Evolutionary conservation across 345 rosid genomes (phyloP), one percentile per base, ranked within the genome.

Genomic region (Gossypium australe): DNA sequence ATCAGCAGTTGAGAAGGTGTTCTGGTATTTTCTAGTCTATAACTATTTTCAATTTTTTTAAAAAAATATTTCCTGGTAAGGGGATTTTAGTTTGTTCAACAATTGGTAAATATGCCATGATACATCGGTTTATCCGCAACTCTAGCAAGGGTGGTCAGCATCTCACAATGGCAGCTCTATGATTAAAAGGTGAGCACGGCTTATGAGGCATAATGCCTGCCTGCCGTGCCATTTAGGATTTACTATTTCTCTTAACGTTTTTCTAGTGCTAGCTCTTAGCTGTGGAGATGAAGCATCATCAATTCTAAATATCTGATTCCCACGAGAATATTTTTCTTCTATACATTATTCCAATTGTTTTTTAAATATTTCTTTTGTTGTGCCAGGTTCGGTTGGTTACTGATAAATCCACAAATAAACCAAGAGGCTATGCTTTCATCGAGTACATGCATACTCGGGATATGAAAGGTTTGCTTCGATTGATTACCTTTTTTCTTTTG

Each of bases 151-250:
- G 89, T 90, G 99, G 90, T 90, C 96, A 87, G 92, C 94, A 85
- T 89, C 88, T 84, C 82, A 85, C 91, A 80, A 80, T 82, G 87
- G 93, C 85, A 88, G 97, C 93, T 82, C 87, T 86, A 75, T 94
- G 84, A 82, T 82, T 78, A 79, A 89, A 94, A 95, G 98, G 98
- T 95, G 97, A 89, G 93, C 96, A 89, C 92, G 96, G 96, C 93
- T 85, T 82, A 85, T 82, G 72, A 84, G 93, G 91, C 92, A 79
- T 82, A 84, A 67, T 83, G 88, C 91, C 93, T 90, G 83, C 76
- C 86, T 84, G 93, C 93, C 92, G 96, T 94, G 97, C 99, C 83
- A 78, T 78, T 86, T 86, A 87, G 92, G 88, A 59, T 24, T 84
- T 83, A 64, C 29, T 80, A 58, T 81, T 80, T 77, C 63, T n/a